phyloP scores from a whole-genome alignment of 2,329 filamentous ascomycete species.

The Xylaria arbuscula region DNA sequence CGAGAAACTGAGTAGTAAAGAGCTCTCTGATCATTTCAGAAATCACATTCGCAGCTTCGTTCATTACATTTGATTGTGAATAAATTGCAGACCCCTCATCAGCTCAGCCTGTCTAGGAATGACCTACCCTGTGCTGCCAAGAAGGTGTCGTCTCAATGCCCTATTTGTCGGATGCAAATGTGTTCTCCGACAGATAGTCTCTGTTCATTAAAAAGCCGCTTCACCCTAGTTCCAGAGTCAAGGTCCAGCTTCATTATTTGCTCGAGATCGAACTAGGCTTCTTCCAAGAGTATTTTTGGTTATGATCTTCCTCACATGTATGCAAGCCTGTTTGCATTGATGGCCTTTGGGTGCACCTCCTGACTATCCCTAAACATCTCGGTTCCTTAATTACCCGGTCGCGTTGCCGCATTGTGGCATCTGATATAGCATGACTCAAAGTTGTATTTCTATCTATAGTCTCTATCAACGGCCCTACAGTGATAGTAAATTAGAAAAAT shows the following conservation, averaged over 20 bases:
- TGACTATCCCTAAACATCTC: background rate
- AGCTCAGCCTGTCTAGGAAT: constrained; percentile 12
- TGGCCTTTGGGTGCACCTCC: background rate
- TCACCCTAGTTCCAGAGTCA: background rate
- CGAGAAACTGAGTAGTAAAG: background rate
- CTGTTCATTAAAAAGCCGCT: background rate
- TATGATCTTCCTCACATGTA: background rate
- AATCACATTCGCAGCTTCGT: background rate
- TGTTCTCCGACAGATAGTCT: background rate
- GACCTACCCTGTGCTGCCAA: background rate
- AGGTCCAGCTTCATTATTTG: background rate
- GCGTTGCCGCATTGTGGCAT: constrained; percentile 1
- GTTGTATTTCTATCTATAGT: background rate
- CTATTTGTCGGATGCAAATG: constrained; percentile 4
- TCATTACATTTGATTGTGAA: background rate
- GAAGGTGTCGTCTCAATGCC: background rate
- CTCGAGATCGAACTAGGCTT: constrained; percentile 1
- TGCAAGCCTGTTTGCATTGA: background rate
- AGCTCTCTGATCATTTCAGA: background rate
- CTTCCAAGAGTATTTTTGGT: background rate
- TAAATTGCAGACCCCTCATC: background rate
- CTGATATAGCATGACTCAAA: background rate
- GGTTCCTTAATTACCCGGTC: background rate
- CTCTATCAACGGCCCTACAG: background rate
- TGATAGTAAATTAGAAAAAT: background rate